phyloP scores from a whole-genome alignment of 139 green algal species.

The Closterium sp. region DNA sequence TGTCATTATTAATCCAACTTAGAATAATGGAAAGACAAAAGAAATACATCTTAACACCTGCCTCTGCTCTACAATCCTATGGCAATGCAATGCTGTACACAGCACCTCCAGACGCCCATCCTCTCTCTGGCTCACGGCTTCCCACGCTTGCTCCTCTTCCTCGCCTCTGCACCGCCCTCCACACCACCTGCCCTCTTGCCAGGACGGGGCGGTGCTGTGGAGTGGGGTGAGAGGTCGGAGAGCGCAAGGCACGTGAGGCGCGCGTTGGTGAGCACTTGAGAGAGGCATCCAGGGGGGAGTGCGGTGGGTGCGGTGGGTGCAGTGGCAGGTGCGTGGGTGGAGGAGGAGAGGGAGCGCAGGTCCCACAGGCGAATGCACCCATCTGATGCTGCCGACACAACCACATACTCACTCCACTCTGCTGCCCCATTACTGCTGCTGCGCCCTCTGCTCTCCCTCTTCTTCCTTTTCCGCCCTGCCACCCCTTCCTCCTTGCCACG shows the following conservation, averaged over 20 bases:
- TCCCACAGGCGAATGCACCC: neutral
- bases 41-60: no score
- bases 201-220: neutral
- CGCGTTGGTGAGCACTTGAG: slow-evolving; percentile 7
- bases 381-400: neutral
- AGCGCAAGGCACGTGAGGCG: slow-evolving; percentile 25
- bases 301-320: neutral
- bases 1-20: no score
- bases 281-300: neutral
- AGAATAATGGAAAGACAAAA: no score
- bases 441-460: neutral
- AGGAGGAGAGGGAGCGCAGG: neutral
- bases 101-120: neutral
- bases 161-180: neutral
- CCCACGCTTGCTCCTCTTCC: neutral
- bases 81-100: neutral
- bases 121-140: neutral
- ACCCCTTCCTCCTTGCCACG: neutral
- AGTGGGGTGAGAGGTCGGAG: neutral
- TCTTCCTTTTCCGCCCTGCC: no score
- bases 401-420: neutral
- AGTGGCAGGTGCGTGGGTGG: neutral
- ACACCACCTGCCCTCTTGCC: neutral
- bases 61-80: no score
- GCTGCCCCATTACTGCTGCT: neutral